These are phyloP conservation scores for Pichia californica DNA, from an alignment of 805 yeast genomes.

Conservation along the genomic window DNA sequence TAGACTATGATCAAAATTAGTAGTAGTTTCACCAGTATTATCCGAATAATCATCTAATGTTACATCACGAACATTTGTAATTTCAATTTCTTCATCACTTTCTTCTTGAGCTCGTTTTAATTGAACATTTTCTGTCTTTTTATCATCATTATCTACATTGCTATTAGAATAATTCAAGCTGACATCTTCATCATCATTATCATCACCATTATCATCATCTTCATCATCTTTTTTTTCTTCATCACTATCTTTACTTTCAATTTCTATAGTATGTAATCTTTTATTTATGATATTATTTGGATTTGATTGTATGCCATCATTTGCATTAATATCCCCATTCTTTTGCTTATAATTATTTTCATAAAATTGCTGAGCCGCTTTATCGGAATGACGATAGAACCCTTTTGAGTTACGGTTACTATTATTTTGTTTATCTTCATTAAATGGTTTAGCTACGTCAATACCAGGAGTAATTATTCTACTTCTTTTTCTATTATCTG, in stretches of 20 bases:
- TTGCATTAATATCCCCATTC: neutral
- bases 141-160: too few relatives aligned
- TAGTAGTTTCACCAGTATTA: neutral
- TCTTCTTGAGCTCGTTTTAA: neutral
- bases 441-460: too few relatives aligned
- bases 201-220: neutral
- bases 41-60: neutral
- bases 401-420: too few relatives aligned
- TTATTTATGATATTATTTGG: constrained; percentile 7
- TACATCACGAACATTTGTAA: constrained; percentile 9
- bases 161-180: too few relatives aligned
- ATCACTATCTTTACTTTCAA: neutral
- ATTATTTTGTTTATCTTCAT: too few relatives aligned
- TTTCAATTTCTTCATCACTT: constrained; percentile 11
- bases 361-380: too few relatives aligned
- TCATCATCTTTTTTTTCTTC: neutral
- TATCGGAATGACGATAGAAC: too few relatives aligned
- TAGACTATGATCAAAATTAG: too few relatives aligned
- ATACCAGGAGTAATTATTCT: too few relatives aligned
- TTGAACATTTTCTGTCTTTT: neutral
- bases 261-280: neutral
- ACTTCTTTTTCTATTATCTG: neutral
- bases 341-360: neutral
- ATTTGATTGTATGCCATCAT: too few relatives aligned
- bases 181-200: neutral